phyloP scores from a whole-genome alignment of 192 early-diverging fungal species.

The Backusella macrospora region DNA sequence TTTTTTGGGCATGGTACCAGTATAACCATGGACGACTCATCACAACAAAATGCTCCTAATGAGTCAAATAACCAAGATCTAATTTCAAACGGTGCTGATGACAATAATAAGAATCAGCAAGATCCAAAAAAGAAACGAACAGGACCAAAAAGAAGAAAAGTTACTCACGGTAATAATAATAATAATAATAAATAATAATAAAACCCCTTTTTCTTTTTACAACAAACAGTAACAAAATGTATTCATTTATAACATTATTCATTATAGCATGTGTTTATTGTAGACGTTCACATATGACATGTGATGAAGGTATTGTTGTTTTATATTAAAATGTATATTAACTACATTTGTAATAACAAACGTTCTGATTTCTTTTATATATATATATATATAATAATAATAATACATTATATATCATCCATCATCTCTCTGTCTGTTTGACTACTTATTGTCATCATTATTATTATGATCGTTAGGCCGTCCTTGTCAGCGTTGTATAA shows the following conservation, averaged over 20 bases:
- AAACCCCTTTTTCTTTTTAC: too few species aligned
- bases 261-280: constrained; percentile 90
- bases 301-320: constrained; percentile 75
- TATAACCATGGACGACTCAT: neutral
- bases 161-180: constrained; percentile 58
- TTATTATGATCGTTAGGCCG: too few species aligned
- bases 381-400: neutral
- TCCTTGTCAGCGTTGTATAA: constrained; percentile 94
- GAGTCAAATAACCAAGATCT: constrained; percentile 6
- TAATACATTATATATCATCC: neutral
- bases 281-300: constrained; percentile 96
- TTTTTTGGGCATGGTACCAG: neutral
- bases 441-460: too few species aligned
- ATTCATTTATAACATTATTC: too few species aligned
- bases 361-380: too few species aligned
- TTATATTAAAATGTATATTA: too few species aligned
- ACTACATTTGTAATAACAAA: too few species aligned
- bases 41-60: neutral
- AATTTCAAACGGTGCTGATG: too few species aligned
- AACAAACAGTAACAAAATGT: too few species aligned
- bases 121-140: constrained; percentile 63
- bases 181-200: neutral
- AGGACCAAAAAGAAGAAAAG: constrained; percentile 63
- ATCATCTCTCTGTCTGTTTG: too few species aligned
- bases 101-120: constrained; percentile 13